Conservation (phyloP, 768 basidiomycete species). For the Dacryopinax primogenitus region DNA sequence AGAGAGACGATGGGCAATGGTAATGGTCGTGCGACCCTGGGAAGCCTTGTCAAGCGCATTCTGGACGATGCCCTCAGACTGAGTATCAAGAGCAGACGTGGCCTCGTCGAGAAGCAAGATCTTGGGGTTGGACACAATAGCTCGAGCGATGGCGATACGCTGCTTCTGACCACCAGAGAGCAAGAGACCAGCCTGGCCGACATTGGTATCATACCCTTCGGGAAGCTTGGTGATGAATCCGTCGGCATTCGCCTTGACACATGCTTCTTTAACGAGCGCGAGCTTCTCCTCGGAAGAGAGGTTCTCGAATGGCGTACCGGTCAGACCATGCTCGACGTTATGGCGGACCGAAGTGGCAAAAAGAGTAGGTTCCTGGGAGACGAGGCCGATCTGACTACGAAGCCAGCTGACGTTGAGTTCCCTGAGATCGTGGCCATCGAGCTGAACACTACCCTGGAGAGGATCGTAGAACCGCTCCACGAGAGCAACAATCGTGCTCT, state of each 20-base stretch:
- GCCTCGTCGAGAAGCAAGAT: conserved; percentile 81
- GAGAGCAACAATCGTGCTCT: conserved; percentile 29
- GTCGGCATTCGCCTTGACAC: conserved; percentile 35
- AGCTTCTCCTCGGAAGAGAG: conserved; percentile 28
- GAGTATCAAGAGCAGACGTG: conserved; percentile 79
- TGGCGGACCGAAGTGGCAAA: conserved; percentile 33
- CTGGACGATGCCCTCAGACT: conserved; percentile 75
- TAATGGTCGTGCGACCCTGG: conserved; percentile 34
- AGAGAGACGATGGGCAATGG: conserved; percentile 27
- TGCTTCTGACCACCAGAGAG: conserved; percentile 35
- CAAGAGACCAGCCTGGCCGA: conserved; percentile 36
- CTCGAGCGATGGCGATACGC: conserved; percentile 36
- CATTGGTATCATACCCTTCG: conserved; percentile 32
- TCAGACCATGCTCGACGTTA: conserved; percentile 37
- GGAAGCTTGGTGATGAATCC: conserved; percentile 35
- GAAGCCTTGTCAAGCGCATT: conserved; percentile 61
- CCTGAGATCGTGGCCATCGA: conserved; percentile 33
- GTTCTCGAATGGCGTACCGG: conserved; percentile 31
- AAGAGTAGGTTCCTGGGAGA: conserved; percentile 31
- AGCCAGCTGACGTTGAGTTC: conserved; percentile 31
- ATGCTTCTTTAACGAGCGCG: conserved; percentile 31
- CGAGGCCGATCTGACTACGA: conserved; percentile 29
- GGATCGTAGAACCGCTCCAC: conserved; percentile 34
- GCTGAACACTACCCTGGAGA: conserved; percentile 26
- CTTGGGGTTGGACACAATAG: conserved; percentile 29